phyloP scores from a whole-genome alignment of 225 moss, liverwort and hornwort genomes.

The Ulota crispa region DNA sequence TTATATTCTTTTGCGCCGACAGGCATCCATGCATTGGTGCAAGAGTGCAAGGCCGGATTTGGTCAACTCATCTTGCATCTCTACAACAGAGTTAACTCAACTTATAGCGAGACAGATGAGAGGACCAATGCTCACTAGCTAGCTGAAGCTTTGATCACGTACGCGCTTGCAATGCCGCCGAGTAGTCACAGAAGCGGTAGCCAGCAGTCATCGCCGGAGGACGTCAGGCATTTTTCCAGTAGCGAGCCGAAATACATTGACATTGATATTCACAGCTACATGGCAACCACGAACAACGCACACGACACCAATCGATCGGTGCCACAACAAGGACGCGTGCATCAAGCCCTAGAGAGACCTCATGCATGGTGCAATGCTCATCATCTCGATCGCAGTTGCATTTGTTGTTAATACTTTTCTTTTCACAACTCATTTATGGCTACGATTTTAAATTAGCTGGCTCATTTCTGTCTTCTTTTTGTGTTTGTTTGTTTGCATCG shows the following conservation, averaged over 20 bases:
- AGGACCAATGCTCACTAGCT: not conserved
- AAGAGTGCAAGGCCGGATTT: not conserved
- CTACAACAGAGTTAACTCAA: not conserved
- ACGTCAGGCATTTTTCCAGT: not conserved
- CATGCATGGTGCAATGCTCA: slow-evolving; percentile 24
- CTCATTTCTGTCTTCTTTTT: not conserved
- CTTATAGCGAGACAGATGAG: not conserved
- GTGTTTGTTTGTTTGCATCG: not conserved
- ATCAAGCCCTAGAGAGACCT: slow-evolving; percentile 14
- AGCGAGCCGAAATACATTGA: slow-evolving; percentile 37
- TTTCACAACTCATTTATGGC: not conserved
- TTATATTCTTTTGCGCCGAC: not conserved
- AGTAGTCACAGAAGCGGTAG: slow-evolving; percentile 30
- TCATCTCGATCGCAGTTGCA: not conserved
- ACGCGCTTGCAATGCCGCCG: slow-evolving; percentile 28
- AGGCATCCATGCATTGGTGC: not conserved
- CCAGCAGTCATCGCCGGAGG: slow-evolving; percentile 11
- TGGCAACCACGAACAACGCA: slow-evolving; percentile 15
- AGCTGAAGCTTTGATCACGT: not conserved
- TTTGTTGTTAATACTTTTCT: not conserved
- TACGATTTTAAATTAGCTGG: not conserved
- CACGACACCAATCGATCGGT: slow-evolving; percentile 25
- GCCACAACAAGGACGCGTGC: not conserved
- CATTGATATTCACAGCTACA: slow-evolving; percentile 34
- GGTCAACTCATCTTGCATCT: not conserved